Percentiles rank a stretch among this genome's conserved stretches.
Conservation (phyloP, 805 yeast genomes). For the Lipomyces chichibuensis region DNA sequence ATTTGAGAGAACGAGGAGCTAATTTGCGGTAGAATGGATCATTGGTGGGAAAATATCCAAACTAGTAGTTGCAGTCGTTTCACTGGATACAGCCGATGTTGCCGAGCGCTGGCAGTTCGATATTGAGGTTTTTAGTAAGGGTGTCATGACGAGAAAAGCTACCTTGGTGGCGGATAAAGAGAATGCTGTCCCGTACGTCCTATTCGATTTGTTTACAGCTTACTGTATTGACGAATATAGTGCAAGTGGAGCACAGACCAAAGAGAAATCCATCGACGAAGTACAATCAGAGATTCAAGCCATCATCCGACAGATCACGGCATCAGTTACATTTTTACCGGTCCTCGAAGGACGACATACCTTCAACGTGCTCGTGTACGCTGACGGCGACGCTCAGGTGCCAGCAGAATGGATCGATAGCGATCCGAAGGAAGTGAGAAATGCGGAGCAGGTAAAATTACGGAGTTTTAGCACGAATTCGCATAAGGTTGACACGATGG, state of each 20-base stretch:
- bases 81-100: conserved; percentile 65
- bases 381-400: conserved; percentile 62
- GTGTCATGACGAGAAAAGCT: neutral
- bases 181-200: conserved; percentile 25
- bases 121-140: conserved; percentile 49
- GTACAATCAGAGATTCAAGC: conserved; percentile 80
- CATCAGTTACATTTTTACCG: conserved; percentile 84
- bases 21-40: conserved; percentile 58
- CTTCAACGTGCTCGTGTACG: conserved; percentile 81
- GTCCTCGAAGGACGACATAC: conserved; percentile 68
- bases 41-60: conserved; percentile 66
- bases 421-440: conserved; percentile 59
- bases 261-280: conserved; percentile 50
- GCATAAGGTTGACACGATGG: conserved; percentile 74
- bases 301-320: conserved; percentile 83
- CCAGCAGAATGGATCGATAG: conserved; percentile 88
- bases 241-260: conserved; percentile 25
- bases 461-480: conserved; percentile 66
- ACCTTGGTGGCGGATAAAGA: conserved; percentile 17
- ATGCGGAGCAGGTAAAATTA: conserved; percentile 70
- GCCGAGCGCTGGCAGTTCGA: conserved; percentile 89
- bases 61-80: conserved; percentile 71
- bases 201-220: no score
- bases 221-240: neutral
- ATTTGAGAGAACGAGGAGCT: neutral